Conservation (phyloP, 208 protist genomes). For the Crithidia brevicula region DNA sequence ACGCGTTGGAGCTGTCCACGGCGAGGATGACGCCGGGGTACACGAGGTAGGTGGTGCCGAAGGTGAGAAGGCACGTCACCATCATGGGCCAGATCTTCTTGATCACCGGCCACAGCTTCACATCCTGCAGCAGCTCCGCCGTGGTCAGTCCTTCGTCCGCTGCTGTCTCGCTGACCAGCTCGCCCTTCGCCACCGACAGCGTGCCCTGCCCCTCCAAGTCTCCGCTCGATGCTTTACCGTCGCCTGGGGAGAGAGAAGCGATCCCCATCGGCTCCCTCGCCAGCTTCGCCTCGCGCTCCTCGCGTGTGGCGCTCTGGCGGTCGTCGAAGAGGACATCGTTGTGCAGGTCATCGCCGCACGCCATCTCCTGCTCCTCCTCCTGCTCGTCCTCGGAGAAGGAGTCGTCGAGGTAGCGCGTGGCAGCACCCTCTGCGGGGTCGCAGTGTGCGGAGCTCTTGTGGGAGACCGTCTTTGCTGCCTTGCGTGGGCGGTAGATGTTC, state of each 20-base stretch:
- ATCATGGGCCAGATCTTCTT: conserved; percentile 82
- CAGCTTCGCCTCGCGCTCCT: conserved; percentile 9
- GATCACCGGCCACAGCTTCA: conserved; percentile 64
- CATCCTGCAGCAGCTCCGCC: conserved; percentile 65
- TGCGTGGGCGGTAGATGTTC: conserved; percentile 54
- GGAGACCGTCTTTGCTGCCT: background rate
- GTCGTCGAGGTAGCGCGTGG: conserved; percentile 7
- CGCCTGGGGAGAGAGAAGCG: background rate
- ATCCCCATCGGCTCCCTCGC: background rate
- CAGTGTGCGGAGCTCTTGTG: background rate
- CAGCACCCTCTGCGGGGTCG: background rate
- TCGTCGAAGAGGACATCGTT: conserved; percentile 49
- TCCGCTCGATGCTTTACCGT: background rate
- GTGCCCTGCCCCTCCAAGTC: background rate
- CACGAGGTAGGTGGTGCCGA: conserved; percentile 70
- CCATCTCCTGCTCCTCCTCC: background rate
- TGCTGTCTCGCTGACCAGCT: background rate
- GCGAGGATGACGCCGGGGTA: conserved; percentile 78
- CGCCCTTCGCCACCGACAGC: background rate
- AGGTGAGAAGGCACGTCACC: conserved; percentile 69
- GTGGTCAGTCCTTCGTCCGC: conserved; percentile 42
- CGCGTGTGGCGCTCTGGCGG: conserved; percentile 13
- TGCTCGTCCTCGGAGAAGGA: conserved; percentile 11
- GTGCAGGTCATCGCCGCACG: background rate
- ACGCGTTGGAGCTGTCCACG: conserved; percentile 51